Base-by-base conservation (phyloP, 2,329 filamentous ascomycete genomes). In the Sporothrix humicola region DNA sequence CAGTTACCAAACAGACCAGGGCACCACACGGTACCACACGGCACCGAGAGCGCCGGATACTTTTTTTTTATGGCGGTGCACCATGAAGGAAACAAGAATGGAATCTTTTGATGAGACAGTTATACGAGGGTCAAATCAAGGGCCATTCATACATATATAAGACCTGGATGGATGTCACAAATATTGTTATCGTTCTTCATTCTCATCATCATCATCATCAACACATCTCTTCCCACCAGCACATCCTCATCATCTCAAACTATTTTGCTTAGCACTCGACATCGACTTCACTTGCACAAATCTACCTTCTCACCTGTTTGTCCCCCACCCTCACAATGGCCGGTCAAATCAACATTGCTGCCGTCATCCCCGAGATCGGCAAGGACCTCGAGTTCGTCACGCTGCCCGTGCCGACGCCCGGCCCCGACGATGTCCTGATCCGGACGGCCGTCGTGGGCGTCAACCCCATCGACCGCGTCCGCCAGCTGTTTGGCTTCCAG, bases 381-480 rank as follows among this genome's bases (percentile, higher is more conserved):
- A 65, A 65, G 61, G 61, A 46, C 20, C n/a, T 65, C 42, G 42
- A 65, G 42, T n/a, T 65, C 61, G 15, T 20, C 10, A 65, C 61
- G 10, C 61, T 46, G 9, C 61, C 61, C 9, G 61, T 65, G n/a
- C 61, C 61, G 10, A 44, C 20, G 61, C 61, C 61, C 9, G 61
- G 61, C 15, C 42, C 61, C 20, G n/a, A 48, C n/a, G 61, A 65
- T 2, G 61, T 65, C 42, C 42, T 65, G 2, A 48, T 65, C 12
- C 61, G 61, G 42, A 48, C 20, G 42, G 20, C 8, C 42, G 10
- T 26, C 10, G 13, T 20, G n/a, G 77, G 76, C 9, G 68, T 79
- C 66, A 79, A 79, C 79, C 50, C 76, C 77, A 12, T 79, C 26
- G 78, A 80, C 50, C 77, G 76, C 56, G 74, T 76, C 42, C 76